phyloP scores from a whole-genome alignment of 305 asterid species.

The Fraxinus xanthoxyloides region DNA sequence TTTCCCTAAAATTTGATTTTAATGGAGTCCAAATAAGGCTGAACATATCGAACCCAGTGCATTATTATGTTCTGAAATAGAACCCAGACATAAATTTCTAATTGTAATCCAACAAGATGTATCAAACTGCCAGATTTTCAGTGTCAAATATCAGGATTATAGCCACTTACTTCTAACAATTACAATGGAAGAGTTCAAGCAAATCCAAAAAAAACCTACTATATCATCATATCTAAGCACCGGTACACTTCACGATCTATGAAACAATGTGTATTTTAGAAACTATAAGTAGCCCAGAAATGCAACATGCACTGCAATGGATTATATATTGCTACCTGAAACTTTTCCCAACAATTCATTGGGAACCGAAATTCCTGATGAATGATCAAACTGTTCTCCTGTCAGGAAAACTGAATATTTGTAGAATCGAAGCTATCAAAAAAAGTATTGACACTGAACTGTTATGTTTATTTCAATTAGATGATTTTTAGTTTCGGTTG shows the following conservation, averaged over 20 bases:
- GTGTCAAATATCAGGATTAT: background rate
- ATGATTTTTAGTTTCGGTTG: too few species aligned
- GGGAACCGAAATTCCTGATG: slow-evolving; percentile 31
- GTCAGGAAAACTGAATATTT: slow-evolving; percentile 43
- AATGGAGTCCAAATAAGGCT: background rate
- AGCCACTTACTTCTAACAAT: background rate
- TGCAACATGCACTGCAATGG: slow-evolving; percentile 1
- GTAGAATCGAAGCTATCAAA: too few species aligned
- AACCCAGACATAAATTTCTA: background rate
- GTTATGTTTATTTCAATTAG: too few species aligned
- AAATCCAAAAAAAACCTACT: background rate
- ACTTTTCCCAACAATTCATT: slow-evolving; percentile 35
- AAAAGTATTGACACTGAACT: too few species aligned
- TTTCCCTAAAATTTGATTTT: background rate
- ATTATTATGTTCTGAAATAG: background rate
- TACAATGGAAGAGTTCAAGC: background rate
- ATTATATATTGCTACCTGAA: slow-evolving; percentile 35
- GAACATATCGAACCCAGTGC: background rate
- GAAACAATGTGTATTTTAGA: slow-evolving; percentile 10
- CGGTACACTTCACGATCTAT: background rate
- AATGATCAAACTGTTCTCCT: slow-evolving; percentile 39
- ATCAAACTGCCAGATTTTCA: background rate
- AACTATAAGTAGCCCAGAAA: slow-evolving; percentile 18
- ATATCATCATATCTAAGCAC: background rate
- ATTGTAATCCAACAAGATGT: background rate